phyloP scores from a whole-genome alignment of 2,329 filamentous ascomycete genomes.

The Epichloe coenophiala region DNA sequence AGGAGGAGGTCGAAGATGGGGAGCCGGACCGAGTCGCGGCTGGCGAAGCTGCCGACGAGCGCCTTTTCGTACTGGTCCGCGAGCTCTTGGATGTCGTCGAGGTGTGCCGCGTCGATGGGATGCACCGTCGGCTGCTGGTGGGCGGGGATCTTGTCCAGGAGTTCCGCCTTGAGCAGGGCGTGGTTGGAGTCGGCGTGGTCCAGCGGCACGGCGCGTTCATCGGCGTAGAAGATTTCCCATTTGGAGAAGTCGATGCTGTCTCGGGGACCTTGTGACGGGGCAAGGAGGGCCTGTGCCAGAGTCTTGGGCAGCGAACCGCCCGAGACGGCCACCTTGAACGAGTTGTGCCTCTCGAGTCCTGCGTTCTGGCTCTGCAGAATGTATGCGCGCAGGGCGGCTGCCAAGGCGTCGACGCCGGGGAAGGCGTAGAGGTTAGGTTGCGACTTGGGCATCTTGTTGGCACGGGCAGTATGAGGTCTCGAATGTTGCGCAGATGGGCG shows the following conservation, averaged over 20 bases:
- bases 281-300: slow-evolving; percentile 71
- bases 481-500: too few relatives aligned
- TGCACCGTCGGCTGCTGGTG: slow-evolving; percentile 57
- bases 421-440: slow-evolving; percentile 72
- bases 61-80: slow-evolving; percentile 88
- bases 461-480: neutral
- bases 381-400: slow-evolving; percentile 66
- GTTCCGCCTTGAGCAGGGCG: slow-evolving; percentile 69
- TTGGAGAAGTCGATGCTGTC: slow-evolving; percentile 65
- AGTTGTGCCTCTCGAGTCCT: slow-evolving; percentile 64
- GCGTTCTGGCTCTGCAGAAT: slow-evolving; percentile 69
- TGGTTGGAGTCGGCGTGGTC: slow-evolving; percentile 94
- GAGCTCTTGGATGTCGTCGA: slow-evolving; percentile 76
- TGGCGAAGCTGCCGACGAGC: slow-evolving; percentile 75
- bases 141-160: slow-evolving; percentile 75
- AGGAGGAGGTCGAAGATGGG: slow-evolving; percentile 92
- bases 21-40: slow-evolving; percentile 83
- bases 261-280: slow-evolving; percentile 32
- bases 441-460: slow-evolving; percentile 33
- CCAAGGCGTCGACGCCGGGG: slow-evolving; percentile 53
- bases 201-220: slow-evolving; percentile 88
- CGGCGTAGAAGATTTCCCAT: slow-evolving; percentile 98
- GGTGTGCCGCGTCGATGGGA: slow-evolving; percentile 52
- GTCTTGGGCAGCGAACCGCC: slow-evolving; percentile 86
- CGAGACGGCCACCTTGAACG: slow-evolving; percentile 86